These are phyloP conservation scores for Pyrus betulifolia DNA, from an alignment of 306 rosid genomes.

Conservation along the genomic window DNA sequence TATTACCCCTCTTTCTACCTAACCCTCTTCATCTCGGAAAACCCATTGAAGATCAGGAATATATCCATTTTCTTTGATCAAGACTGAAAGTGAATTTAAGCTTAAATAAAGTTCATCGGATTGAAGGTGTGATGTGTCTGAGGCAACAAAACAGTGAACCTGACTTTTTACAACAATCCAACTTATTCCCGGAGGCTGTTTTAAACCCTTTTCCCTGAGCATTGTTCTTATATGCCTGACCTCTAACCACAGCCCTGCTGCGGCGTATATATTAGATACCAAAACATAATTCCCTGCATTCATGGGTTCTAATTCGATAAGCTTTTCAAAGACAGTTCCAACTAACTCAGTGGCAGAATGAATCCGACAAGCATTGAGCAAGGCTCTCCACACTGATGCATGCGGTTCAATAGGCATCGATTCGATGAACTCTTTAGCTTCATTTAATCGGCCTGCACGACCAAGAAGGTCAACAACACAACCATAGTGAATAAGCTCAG, in stretches of 20 bases:
- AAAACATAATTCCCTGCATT: constrained; percentile 37
- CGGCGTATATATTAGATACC: constrained; percentile 42
- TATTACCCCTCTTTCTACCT: background rate
- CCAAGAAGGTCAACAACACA: constrained; percentile 45
- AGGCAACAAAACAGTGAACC: constrained; percentile 26
- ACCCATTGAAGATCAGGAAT: constrained; percentile 9
- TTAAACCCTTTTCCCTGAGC: constrained; percentile 32
- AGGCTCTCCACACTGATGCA: constrained; percentile 48
- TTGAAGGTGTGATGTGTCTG: constrained; percentile 27
- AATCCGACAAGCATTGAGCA: constrained; percentile 37
- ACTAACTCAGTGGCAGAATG: constrained; percentile 17
- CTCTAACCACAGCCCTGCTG: constrained; percentile 34
- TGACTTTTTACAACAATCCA: constrained; percentile 36
- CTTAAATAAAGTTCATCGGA: constrained; percentile 29
- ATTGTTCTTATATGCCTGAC: constrained; percentile 23
- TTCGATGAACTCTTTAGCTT: constrained; percentile 32
- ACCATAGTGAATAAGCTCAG: constrained; percentile 41
- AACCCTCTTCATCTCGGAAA: constrained; percentile 17
- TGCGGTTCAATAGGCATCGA: constrained; percentile 33
- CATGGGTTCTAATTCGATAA: constrained; percentile 37
- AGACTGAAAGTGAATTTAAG: constrained; percentile 23
- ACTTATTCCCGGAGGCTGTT: constrained; percentile 30
- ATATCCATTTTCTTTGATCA: constrained; percentile 27
- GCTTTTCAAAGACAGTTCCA: constrained; percentile 25
- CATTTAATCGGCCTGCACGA: constrained; percentile 33